phyloP scores from a whole-genome alignment of 2,329 filamentous ascomycete species.

The Chrysoporthe austroafricana region DNA sequence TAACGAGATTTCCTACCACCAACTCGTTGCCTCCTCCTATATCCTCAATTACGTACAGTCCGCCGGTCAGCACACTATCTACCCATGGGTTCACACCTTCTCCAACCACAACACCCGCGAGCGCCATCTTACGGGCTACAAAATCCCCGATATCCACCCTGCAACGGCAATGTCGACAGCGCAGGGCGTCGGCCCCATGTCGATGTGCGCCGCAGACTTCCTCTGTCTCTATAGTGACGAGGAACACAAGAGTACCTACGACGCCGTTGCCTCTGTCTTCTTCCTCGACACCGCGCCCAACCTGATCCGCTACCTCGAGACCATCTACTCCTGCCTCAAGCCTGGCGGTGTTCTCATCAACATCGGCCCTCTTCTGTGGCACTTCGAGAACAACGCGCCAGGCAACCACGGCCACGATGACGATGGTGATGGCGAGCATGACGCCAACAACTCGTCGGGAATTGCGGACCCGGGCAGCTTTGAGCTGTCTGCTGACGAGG shows the following conservation, averaged over 20 bases:
- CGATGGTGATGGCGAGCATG: conserved; percentile 55
- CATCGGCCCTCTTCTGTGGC: conserved; percentile 89
- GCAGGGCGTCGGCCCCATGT: conserved; percentile 67
- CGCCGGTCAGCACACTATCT: conserved; percentile 70
- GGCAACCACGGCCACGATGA: conserved; percentile 58
- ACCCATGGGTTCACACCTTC: conserved; percentile 86
- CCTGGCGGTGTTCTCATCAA: conserved; percentile 85
- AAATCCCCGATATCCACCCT: conserved; percentile 81
- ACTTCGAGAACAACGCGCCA: conserved; percentile 79
- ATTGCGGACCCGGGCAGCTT: conserved; percentile 90
- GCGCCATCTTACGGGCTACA: conserved; percentile 75
- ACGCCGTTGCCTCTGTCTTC: conserved; percentile 88
- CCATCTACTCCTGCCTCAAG: conserved; percentile 77
- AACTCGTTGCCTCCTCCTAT: conserved; percentile 82
- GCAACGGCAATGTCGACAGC: conserved; percentile 53
- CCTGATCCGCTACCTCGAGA: conserved; percentile 84
- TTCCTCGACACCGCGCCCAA: conserved; percentile 98
- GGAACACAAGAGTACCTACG: conserved; percentile 65
- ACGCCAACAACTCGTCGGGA: conserved; percentile 58
- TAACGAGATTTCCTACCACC: conserved; percentile 96
- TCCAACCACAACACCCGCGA: conserved; percentile 78
- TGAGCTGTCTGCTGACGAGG: conserved; percentile 88
- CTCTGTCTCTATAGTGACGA: conserved; percentile 77
- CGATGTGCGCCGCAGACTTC: conserved; percentile 93
- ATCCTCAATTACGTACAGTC: conserved; percentile 69